phyloP scores from a whole-genome alignment of 495 filamentous ascomycete genomes.

The Penicillium riverlandense region DNA sequence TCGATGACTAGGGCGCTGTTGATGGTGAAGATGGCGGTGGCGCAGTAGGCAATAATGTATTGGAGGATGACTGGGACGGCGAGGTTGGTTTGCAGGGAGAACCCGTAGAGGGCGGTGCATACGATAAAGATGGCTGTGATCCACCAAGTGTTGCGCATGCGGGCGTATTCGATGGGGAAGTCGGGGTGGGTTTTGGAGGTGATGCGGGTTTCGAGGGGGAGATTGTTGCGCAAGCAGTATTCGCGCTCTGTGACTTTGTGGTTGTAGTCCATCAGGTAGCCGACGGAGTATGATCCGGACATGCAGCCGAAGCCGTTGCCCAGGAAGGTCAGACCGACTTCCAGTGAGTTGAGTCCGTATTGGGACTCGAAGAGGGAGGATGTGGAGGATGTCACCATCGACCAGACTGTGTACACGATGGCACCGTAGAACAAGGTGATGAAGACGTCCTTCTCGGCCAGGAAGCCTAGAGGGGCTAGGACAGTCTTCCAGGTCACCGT shows the following conservation, averaged over 20 bases:
- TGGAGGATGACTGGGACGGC: slow-evolving; percentile 50
- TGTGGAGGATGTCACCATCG: slow-evolving; percentile 43
- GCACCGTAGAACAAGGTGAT: slow-evolving; percentile 37
- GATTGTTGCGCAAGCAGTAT: slow-evolving; percentile 30
- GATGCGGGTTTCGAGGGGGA: slow-evolving; percentile 31
- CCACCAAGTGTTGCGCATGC: slow-evolving; percentile 42
- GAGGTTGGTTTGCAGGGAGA: slow-evolving; percentile 28
- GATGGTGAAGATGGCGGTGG: slow-evolving; percentile 45
- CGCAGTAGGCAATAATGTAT: slow-evolving; percentile 42
- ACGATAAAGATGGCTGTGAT: slow-evolving; percentile 28
- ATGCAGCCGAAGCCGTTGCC: slow-evolving; percentile 35
- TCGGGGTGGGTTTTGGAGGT: slow-evolving; percentile 32
- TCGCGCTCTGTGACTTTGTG: slow-evolving; percentile 27
- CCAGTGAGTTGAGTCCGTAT: slow-evolving; percentile 26
- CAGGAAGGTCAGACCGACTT: slow-evolving; percentile 36
- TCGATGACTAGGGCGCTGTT: slow-evolving; percentile 59
- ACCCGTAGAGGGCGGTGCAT: slow-evolving; percentile 21
- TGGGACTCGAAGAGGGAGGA: slow-evolving; percentile 27
- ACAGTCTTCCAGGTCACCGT: slow-evolving; percentile 30
- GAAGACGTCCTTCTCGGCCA: slow-evolving; percentile 38
- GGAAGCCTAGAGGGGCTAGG: slow-evolving; percentile 29
- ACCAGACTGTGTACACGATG: slow-evolving; percentile 42
- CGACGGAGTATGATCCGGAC: slow-evolving; percentile 26
- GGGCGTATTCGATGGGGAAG: slow-evolving; percentile 45
- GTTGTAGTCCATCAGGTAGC: slow-evolving; percentile 36